These are phyloP conservation scores for Myxozyma lipomycoides DNA, from an alignment of 805 yeast species.

Conservation along the genomic window DNA sequence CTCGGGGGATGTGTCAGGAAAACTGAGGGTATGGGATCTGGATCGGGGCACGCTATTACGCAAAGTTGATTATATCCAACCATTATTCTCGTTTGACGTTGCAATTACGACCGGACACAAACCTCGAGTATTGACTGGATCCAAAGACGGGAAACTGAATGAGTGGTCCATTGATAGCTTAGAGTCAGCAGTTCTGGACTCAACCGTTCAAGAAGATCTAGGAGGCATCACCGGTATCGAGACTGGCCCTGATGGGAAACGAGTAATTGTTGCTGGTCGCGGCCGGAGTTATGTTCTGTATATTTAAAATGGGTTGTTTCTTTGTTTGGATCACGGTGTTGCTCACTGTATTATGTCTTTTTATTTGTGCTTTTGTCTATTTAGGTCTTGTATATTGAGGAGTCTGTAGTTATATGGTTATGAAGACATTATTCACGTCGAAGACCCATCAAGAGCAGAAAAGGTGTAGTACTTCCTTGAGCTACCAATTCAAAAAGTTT, in stretches of 20 bases:
- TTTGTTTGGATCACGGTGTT: neutral
- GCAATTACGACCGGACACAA: neutral
- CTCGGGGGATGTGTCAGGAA: conserved; percentile 22
- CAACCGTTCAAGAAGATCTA: conserved; percentile 1
- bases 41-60: conserved; percentile 11
- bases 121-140: conserved; percentile 17
- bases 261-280: conserved; percentile 9
- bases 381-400: neutral
- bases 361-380: neutral
- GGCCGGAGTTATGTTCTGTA: conserved; percentile 12
- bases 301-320: conserved; percentile 1
- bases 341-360: neutral
- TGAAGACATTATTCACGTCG: too few species aligned
- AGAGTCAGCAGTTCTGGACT: neutral
- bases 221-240: conserved; percentile 20
- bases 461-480: too few species aligned
- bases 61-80: conserved; percentile 18
- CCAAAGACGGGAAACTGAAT: conserved; percentile 21
- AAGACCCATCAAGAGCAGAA: too few species aligned
- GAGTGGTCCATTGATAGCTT: conserved; percentile 8
- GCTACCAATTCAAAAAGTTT: too few species aligned
- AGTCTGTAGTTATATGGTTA: too few species aligned
- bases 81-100: conserved; percentile 20
- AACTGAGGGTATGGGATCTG: conserved; percentile 22
- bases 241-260: conserved; percentile 2